phyloP scores from a whole-genome alignment of 192 early-diverging fungal species.

The Geosiphon pyriformis region DNA sequence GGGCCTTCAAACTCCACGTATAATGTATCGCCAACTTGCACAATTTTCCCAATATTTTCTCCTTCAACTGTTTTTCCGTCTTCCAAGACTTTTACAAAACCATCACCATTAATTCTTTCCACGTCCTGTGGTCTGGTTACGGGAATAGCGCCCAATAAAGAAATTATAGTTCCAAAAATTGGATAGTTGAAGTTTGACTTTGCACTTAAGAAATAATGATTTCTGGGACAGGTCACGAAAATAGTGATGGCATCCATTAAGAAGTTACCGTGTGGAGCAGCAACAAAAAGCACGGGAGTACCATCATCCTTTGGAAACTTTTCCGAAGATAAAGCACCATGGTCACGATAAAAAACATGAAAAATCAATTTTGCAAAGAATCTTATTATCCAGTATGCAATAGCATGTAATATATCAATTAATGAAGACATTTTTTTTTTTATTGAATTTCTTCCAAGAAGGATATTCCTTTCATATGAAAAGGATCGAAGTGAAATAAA shows the following conservation, averaged over 20 bases:
- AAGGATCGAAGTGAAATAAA: too few relatives aligned
- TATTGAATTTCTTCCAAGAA: too few relatives aligned
- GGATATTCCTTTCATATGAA: too few relatives aligned
- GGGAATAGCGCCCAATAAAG: constrained; percentile 36
- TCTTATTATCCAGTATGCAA: constrained; percentile 1
- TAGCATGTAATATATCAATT: neutral
- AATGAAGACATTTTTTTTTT: neutral
- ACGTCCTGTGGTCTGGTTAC: constrained; percentile 40
- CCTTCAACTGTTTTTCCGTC: constrained; percentile 31
- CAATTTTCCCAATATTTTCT: constrained; percentile 27
- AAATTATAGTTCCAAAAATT: constrained; percentile 32
- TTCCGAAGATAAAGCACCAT: constrained; percentile 32
- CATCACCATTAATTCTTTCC: constrained; percentile 25
- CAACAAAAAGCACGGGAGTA: constrained; percentile 33
- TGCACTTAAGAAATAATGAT: constrained; percentile 39
- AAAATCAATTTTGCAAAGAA: constrained; percentile 28
- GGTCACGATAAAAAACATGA: constrained; percentile 37
- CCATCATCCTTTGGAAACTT: constrained; percentile 32
- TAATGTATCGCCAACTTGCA: constrained; percentile 32
- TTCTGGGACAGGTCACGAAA: constrained; percentile 31
- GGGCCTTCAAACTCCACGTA: constrained; percentile 37
- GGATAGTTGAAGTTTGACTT: constrained; percentile 38
- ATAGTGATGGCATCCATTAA: constrained; percentile 39
- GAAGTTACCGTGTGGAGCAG: constrained; percentile 41
- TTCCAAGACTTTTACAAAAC: constrained; percentile 29